Percentiles rank a stretch among this genome's conserved stretches.
Evolutionary conservation across 352 stramenopile species (phyloP).

Genomic region (Globisporangium radiosum): DNA sequence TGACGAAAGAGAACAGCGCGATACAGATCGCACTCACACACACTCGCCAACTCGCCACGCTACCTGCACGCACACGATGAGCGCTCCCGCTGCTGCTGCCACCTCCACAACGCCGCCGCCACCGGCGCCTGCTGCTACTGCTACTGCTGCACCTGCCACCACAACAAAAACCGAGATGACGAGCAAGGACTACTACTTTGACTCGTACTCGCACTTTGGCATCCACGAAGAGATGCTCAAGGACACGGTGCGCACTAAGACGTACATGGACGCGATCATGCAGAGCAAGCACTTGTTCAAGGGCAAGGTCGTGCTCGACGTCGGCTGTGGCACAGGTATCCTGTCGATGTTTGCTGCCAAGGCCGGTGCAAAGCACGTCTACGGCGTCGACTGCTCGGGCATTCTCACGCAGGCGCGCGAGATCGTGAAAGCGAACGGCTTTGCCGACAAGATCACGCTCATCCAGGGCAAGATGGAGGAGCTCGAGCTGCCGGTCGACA

Average conservation of each 20-base stretch:
- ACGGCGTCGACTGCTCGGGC: conserved; percentile 95
- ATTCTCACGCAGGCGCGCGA: conserved; percentile 97
- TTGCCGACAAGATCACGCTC: conserved; percentile 89
- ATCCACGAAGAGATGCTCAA: conserved; percentile 97
- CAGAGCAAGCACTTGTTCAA: conserved; percentile 96
- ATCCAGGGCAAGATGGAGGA: conserved; percentile 94
- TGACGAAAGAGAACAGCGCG: conserved; percentile 1
- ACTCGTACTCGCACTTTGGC: conserved; percentile 97
- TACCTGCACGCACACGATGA: conserved; percentile 19
- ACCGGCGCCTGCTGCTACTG: conserved; percentile 15
- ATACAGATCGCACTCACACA: conserved; percentile 1
- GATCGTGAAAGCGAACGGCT: conserved; percentile 94
- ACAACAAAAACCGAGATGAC: conserved; percentile 56
- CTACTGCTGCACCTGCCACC: conserved; percentile 6
- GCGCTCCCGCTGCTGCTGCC: conserved; percentile 8
- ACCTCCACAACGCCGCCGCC: conserved; percentile 7
- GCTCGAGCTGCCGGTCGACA: conserved; percentile 90
- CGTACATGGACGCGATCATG: conserved; percentile 97
- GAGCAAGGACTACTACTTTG: conserved; percentile 98
- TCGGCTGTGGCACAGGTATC: conserved; percentile 97
- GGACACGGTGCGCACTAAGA: conserved; percentile 91
- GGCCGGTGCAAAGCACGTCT: conserved; percentile 87
- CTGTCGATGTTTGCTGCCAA: conserved; percentile 96
- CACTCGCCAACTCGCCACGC: background rate
- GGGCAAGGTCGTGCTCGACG: conserved; percentile 96